Evolutionary conservation across 176 grass and related monocot species (phyloP).

Genomic region (Cymbopogon citratus): DNA sequence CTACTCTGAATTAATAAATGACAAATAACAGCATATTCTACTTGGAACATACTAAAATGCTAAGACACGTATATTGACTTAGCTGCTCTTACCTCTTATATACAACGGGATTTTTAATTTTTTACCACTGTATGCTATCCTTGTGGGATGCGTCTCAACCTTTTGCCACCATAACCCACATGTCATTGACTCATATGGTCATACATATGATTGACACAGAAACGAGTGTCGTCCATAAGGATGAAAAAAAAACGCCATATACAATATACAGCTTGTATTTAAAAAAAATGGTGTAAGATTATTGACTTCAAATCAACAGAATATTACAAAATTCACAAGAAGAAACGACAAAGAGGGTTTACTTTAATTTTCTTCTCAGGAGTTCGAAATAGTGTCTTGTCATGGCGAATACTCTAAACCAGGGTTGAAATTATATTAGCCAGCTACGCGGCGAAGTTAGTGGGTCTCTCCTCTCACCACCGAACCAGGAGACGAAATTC

Average conservation of each 20-base stretch:
- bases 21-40: too few species aligned
- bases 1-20: too few species aligned
- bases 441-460: neutral
- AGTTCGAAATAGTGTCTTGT: neutral
- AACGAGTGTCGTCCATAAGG: too few species aligned
- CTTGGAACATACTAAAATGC: neutral
- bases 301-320: neutral
- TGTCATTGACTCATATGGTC: too few species aligned
- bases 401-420: neutral
- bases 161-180: too few species aligned
- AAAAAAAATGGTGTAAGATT: neutral
- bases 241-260: too few species aligned
- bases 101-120: too few species aligned
- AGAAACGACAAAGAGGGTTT: neutral
- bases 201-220: too few species aligned
- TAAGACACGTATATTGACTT: neutral
- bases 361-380: neutral
- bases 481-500: neutral
- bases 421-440: neutral
- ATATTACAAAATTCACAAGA: neutral
- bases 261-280: neutral
- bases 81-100: neutral
- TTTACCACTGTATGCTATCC: too few species aligned
- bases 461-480: conserved; percentile 19
- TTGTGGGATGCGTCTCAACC: too few species aligned